Evolutionary conservation across 1,139 yeast genomes (phyloP), one percentile per base, ranked within the genome.

Genomic region (Scheffersomyces illinoinensis): DNA sequence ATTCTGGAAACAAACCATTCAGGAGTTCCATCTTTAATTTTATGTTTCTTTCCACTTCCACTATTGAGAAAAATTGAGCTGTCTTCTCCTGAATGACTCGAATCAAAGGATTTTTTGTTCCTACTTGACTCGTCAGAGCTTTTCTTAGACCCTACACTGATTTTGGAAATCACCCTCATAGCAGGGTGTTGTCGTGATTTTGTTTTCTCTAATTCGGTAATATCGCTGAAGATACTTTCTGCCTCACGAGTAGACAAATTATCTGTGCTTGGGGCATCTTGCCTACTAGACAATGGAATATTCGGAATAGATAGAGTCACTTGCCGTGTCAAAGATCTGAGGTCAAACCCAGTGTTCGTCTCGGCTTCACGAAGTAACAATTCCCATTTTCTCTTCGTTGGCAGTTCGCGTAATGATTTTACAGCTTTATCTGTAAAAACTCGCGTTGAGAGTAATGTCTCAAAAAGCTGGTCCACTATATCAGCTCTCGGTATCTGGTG

Each of bases 311-410:
- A 20, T 18, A 20, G n/a, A 24, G 61, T 61, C 1, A 62, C 63
- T 52, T 63, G 67, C 20, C 58, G 61, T 19, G 65, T 62, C 53
- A 63, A 62, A 0, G 68, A 56, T 26, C 64, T 67, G 53, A 79
- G 70, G 58, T 80, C 83, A 60, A 80, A 79, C 8, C 71, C 70
- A 2, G 71, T 60, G 61, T 79, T 79, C 5, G 76, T 71, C 61
- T 79, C 83, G 61, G 72, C 75, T 61, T 81, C 85, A 54, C 80
- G 66, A 23, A 81, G 63, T n/a, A 81, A 66, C 17, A 81, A 66
- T 61, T 81, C 84, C 85, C 85, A 81, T 64, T 81, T 81, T 43
- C 85, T 62, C 57, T 70, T 72, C 0, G 76, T 68, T 2, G 82
- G 70, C 59, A 72, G 78, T 19, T 71, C 74, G 52, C 75, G 59